Evolutionary conservation across 2,329 filamentous ascomycete genomes (phyloP).

Genomic region (Ascocoryne sarcoides): DNA sequence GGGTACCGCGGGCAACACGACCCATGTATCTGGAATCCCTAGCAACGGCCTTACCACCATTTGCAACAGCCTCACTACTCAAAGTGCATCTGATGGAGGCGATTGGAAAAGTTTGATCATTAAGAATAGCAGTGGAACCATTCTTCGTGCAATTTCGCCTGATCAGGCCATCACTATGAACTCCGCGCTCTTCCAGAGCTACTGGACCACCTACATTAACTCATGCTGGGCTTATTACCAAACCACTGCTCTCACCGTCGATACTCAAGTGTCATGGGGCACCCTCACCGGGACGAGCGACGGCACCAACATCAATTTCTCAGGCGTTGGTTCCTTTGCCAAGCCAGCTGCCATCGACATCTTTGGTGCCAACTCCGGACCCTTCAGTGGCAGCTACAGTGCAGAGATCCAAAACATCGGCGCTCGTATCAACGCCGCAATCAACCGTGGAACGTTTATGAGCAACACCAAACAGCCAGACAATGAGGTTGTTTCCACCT

Average conservation of each 20-base stretch:
- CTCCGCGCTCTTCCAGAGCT: conserved; percentile 32
- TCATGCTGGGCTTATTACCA: conserved; percentile 34
- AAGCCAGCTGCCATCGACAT: conserved; percentile 54
- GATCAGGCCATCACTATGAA: conserved; percentile 31
- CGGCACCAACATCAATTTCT: conserved; percentile 31
- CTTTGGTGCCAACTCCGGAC: conserved; percentile 54
- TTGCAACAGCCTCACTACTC: conserved; percentile 43
- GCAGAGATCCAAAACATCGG: conserved; percentile 50
- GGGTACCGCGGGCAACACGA: conserved; percentile 32
- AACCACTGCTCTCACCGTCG: conserved; percentile 41
- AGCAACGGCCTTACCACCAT: conserved; percentile 47
- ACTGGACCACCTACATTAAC: conserved; percentile 38
- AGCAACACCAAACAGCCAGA: conserved; percentile 42
- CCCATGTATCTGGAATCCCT: conserved; percentile 46
- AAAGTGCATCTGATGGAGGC: conserved; percentile 45
- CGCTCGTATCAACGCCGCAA: conserved; percentile 64
- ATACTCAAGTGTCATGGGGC: conserved; percentile 56
- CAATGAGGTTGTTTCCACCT: conserved; percentile 36
- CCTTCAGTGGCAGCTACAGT: conserved; percentile 37
- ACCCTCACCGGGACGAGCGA: conserved; percentile 32
- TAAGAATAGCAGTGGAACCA: conserved; percentile 16
- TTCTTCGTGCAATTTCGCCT: conserved; percentile 36
- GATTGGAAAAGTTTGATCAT: conserved; percentile 49
- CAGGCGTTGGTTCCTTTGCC: conserved; percentile 38
- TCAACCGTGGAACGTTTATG: conserved; percentile 65